phyloP scores from a whole-genome alignment of 176 grass and related monocot genomes.

The Zea luxurians region DNA sequence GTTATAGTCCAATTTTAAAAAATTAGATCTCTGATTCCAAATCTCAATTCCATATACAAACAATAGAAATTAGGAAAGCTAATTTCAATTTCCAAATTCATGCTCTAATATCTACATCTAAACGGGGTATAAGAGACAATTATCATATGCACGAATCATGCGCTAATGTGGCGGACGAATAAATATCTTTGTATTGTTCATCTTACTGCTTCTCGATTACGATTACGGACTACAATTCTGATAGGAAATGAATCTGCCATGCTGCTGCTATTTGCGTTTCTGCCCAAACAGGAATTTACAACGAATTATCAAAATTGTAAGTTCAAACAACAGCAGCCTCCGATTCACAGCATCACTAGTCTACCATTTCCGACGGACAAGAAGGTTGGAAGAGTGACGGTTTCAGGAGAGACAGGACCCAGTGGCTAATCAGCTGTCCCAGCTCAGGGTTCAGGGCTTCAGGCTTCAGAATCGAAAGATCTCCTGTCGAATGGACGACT shows the following conservation, averaged over 20 bases:
- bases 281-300: conserved; percentile 37
- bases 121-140: not conserved
- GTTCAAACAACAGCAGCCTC: not conserved
- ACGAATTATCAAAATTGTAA: conserved; percentile 31
- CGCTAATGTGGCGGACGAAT: not conserved
- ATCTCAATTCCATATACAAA: too few relatives aligned
- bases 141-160: not conserved
- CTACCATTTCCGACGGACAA: conserved; percentile 1
- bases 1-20: too few relatives aligned
- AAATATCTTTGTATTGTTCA: not conserved
- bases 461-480: not conserved
- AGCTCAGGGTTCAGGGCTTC: not conserved
- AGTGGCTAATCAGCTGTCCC: not conserved
- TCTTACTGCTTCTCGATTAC: not conserved
- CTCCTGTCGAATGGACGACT: not conserved
- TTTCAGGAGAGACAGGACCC: not conserved
- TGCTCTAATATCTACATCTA: too few relatives aligned
- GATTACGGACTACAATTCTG: not conserved
- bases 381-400: not conserved
- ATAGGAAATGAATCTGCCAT: not conserved
- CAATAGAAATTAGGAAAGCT: not conserved
- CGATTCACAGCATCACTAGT: conserved; percentile 22
- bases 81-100: too few relatives aligned
- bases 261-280: conserved; percentile 13
- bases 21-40: not conserved